These are phyloP conservation scores for Raddia distichophylla DNA, from an alignment of 176 grass and related monocot genomes.

Conservation along the genomic window DNA sequence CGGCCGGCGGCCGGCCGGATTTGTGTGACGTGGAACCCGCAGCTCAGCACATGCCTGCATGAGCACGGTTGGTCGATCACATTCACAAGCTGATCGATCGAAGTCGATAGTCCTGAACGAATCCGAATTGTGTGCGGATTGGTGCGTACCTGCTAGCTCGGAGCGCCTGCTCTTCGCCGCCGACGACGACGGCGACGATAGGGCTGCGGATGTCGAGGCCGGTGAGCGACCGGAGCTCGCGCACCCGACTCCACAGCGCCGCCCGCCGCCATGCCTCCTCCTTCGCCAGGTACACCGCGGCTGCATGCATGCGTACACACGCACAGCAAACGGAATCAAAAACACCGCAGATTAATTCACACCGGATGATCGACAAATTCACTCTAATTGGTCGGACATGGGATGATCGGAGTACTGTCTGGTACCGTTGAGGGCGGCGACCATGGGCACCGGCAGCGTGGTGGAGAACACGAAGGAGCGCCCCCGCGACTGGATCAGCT, in stretches of 20 bases:
- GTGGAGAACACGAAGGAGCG: slow-evolving; percentile 52
- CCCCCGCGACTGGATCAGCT: slow-evolving; percentile 49
- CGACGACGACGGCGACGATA: slow-evolving; percentile 59
- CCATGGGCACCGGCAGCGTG: slow-evolving; percentile 47
- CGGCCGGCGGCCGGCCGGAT: slow-evolving; percentile 50
- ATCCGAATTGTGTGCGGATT: too few species aligned
- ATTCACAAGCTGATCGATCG: too few species aligned
- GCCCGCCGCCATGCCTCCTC: slow-evolving; percentile 57
- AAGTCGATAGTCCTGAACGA: too few species aligned
- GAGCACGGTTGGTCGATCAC: too few species aligned
- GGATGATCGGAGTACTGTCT: too few species aligned
- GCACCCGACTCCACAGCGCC: slow-evolving; percentile 54
- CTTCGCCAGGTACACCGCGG: slow-evolving; percentile 47
- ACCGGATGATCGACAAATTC: too few species aligned
- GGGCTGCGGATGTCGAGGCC: slow-evolving; percentile 49
- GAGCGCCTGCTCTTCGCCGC: slow-evolving; percentile 52
- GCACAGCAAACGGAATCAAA: neutral
- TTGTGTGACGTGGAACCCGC: slow-evolving; percentile 42
- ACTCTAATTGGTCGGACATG: too few species aligned
- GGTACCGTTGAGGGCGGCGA: slow-evolving; percentile 32
- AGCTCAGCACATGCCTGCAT: slow-evolving; percentile 44
- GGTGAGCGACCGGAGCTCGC: slow-evolving; percentile 51
- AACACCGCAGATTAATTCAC: neutral
- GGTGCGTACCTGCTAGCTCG: slow-evolving; percentile 54
- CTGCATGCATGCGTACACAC: neutral